phyloP scores from a whole-genome alignment of 1,284 basidiomycete genomes.

The Puccinia hordei region DNA sequence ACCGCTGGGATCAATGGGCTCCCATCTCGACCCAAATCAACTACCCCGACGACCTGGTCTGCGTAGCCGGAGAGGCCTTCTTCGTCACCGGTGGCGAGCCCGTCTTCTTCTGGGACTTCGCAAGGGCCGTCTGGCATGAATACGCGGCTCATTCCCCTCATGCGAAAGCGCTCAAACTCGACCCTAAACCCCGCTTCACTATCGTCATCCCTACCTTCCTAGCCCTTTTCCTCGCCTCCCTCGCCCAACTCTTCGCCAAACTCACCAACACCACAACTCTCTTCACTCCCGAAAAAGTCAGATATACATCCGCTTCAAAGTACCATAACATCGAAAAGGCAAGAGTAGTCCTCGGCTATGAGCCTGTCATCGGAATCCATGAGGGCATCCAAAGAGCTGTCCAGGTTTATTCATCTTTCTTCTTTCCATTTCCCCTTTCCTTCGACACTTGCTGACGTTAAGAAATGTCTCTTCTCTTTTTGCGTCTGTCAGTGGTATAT shows the following conservation, averaged over 20 bases:
- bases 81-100: slow-evolving; percentile 98
- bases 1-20: slow-evolving; percentile 59
- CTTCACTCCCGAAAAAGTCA: slow-evolving; percentile 83
- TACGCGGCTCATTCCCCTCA: slow-evolving; percentile 64
- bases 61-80: slow-evolving; percentile 89
- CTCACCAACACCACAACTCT: slow-evolving; percentile 77
- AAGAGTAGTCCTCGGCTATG: slow-evolving; percentile 84
- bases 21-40: slow-evolving; percentile 48
- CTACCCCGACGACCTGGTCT: slow-evolving; percentile 63
- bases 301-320: slow-evolving; percentile 64
- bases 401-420: slow-evolving; percentile 57
- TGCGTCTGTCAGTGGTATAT: slow-evolving; percentile 14
- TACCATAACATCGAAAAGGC: slow-evolving; percentile 98
- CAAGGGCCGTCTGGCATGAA: slow-evolving; percentile 78
- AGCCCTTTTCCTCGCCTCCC: slow-evolving; percentile 67
- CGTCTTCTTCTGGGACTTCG: slow-evolving; percentile 93
- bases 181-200: slow-evolving; percentile 61
- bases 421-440: background rate
- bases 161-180: slow-evolving; percentile 55
- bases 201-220: slow-evolving; percentile 69
- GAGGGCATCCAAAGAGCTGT: slow-evolving; percentile 82
- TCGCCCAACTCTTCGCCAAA: slow-evolving; percentile 75
- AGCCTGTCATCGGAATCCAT: slow-evolving; percentile 82
- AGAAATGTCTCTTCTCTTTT: background rate
- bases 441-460: background rate